Evolutionary conservation across 2,329 filamentous ascomycete species (phyloP), one percentile per base, ranked within the genome.

Genomic region (Clonostachys rhizophaga): DNA sequence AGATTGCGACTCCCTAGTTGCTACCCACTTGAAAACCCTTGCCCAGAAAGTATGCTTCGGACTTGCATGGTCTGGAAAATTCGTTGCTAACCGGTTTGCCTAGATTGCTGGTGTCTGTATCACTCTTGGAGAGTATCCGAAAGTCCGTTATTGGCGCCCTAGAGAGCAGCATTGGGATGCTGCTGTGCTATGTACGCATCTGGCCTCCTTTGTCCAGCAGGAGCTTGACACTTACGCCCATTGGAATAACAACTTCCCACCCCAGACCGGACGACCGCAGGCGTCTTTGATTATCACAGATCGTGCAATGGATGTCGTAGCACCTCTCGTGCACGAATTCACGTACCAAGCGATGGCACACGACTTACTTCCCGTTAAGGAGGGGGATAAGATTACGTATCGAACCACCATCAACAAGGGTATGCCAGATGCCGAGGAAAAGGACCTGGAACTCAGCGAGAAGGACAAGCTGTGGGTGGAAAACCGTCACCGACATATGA

Each of bases 341-440:
- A 96, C 94, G 12, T 99, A 97, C 64, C 94, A 99, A 67, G 91
- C 94, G 44, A 97, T 99, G 92, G 92, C 90, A 5, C 89, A 96
- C 65, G 94, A 99, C 62, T 73, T 99, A 9, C 71, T 99, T 33
- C 87, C 87, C 1, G 90, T 99, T 60, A 84, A 87, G 57, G 94
- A 97, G 46, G 86, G 81, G 20, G 91, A 96, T 54, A 96, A 94
- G 64, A 79, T 95, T 10, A 90, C 86, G 0, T 99, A 91, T 62
- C 86, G 84, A 54, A 91, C 91, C 45, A 73, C 79, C 3, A 74
- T 94, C 52, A 94, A 95, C 54, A 82, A 91, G 56, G 89, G 87
- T 10, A 75, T 79, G 5, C 67, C 74, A 0, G 81, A 86, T 40
- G 80, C 86, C 30, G 83, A 95, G 63, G 81, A 88, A 50, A 96